Percentiles rank a stretch among this genome's conserved stretches.
These are phyloP conservation scores for Prunella vulgaris DNA, from an alignment of 257 asterid species.

Conservation along the genomic window DNA sequence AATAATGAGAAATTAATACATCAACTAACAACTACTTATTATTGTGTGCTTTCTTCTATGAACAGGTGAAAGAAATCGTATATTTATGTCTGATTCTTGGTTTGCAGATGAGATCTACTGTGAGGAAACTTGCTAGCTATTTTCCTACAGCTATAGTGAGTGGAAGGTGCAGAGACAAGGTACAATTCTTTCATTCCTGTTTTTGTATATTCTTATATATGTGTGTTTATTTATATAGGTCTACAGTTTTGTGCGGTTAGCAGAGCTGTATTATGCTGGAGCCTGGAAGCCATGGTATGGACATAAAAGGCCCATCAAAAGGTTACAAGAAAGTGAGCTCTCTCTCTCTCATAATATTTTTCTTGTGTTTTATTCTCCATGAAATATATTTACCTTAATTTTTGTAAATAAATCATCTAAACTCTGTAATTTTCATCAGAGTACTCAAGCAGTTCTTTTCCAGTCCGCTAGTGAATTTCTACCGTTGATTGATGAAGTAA, in stretches of 20 bases:
- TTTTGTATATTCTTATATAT: neutral
- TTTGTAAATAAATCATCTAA: neutral
- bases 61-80: no score
- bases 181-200: constrained; percentile 19
- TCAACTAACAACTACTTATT: no score
- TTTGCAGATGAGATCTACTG: constrained; percentile 59
- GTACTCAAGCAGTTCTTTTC: constrained; percentile 50
- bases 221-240: constrained; percentile 38
- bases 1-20: no score
- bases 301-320: constrained; percentile 94
- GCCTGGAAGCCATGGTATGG: constrained; percentile 99
- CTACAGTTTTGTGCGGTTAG: constrained; percentile 73
- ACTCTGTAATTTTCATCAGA: constrained; percentile 22
- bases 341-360: constrained; percentile 10
- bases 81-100: neutral
- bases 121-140: constrained; percentile 68
- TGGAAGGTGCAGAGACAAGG: constrained; percentile 94
- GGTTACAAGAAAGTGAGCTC: constrained; percentile 58
- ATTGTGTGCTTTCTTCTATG: no score
- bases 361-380: constrained; percentile 3
- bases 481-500: constrained; percentile 85
- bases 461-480: constrained; percentile 91
- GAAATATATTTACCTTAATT: neutral
- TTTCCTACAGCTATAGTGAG: constrained; percentile 91
- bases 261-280: constrained; percentile 96